These are phyloP conservation scores for Venturia asperata DNA, from an alignment of 2,329 filamentous ascomycete genomes.

Conservation along the genomic window DNA sequence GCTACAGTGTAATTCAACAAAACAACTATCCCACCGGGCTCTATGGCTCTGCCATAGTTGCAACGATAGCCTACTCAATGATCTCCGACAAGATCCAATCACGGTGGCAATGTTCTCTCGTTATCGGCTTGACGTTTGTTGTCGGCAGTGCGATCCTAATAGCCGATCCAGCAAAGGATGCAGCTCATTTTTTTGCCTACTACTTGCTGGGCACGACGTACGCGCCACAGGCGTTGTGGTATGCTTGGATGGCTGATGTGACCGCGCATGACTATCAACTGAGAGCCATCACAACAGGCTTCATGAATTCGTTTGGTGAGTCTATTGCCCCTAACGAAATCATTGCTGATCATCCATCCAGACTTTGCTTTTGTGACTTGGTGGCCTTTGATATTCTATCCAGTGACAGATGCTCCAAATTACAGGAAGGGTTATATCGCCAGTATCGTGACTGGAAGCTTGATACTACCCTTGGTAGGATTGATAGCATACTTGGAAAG, in stretches of 20 bases:
- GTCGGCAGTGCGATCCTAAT: conserved; percentile 36
- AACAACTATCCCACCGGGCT: conserved; percentile 41
- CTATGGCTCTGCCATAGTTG: conserved; percentile 38
- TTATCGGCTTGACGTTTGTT: conserved; percentile 39
- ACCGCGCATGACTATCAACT: conserved; percentile 37
- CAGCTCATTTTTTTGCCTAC: conserved; percentile 39
- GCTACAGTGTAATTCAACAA: conserved; percentile 39
- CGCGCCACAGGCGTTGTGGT: conserved; percentile 42
- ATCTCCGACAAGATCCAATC: conserved; percentile 39
- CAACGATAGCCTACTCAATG: conserved; percentile 36
- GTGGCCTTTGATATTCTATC: conserved; percentile 19
- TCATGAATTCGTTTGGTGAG: conserved; percentile 16
- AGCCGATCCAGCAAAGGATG: conserved; percentile 29
- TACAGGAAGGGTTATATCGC: conserved; percentile 24
- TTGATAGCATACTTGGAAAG: conserved; percentile 12
- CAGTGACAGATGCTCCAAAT: conserved; percentile 24
- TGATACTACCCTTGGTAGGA: conserved; percentile 11
- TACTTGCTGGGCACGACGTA: conserved; percentile 41
- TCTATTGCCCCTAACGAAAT: background rate
- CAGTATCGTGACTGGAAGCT: conserved; percentile 21
- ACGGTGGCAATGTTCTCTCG: conserved; percentile 39
- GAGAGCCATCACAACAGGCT: conserved; percentile 37
- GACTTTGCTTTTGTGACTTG: conserved; percentile 18
- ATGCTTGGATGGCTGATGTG: conserved; percentile 43
- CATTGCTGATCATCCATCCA: background rate